A percentile compares a stretch with the other conserved stretches of the same genome.
Conservation (phyloP, 306 rosid genomes). For the Dryas drummondii region DNA sequence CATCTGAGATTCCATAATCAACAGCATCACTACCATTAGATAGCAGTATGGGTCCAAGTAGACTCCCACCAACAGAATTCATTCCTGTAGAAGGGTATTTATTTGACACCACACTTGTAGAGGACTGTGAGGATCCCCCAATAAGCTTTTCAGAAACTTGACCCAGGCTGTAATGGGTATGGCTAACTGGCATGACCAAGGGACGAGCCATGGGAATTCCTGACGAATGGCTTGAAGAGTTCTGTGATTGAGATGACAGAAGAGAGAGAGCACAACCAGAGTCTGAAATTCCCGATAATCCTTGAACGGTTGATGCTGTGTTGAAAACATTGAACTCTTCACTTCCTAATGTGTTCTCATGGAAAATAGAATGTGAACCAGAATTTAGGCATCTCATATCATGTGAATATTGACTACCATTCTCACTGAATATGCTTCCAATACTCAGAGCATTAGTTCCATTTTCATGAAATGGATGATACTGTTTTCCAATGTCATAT, state of each 20-base stretch:
- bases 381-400: conserved; percentile 25
- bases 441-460: conserved; percentile 39
- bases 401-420: conserved; percentile 40
- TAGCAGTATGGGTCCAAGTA: conserved; percentile 45
- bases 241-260: conserved; percentile 93
- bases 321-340: conserved; percentile 57
- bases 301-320: conserved; percentile 49
- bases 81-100: conserved; percentile 44
- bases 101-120: conserved; percentile 45
- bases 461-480: conserved; percentile 52
- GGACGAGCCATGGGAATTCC: conserved; percentile 59
- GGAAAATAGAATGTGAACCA: conserved; percentile 39
- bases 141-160: conserved; percentile 49
- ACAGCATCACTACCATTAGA: conserved; percentile 46
- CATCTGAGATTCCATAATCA: conserved; percentile 52
- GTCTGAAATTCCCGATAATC: conserved; percentile 55
- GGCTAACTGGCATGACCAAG: conserved; percentile 50
- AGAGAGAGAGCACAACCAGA: conserved; percentile 96
- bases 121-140: conserved; percentile 56
- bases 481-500: conserved; percentile 40
- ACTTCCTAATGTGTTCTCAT: conserved; percentile 45
- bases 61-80: conserved; percentile 45
- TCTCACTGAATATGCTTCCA: conserved; percentile 48
- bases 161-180: conserved; percentile 47
- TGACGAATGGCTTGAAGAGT: conserved; percentile 56